Conservation (phyloP, 2,329 filamentous ascomycete genomes). For the Aspergillus pseudotamarii region DNA sequence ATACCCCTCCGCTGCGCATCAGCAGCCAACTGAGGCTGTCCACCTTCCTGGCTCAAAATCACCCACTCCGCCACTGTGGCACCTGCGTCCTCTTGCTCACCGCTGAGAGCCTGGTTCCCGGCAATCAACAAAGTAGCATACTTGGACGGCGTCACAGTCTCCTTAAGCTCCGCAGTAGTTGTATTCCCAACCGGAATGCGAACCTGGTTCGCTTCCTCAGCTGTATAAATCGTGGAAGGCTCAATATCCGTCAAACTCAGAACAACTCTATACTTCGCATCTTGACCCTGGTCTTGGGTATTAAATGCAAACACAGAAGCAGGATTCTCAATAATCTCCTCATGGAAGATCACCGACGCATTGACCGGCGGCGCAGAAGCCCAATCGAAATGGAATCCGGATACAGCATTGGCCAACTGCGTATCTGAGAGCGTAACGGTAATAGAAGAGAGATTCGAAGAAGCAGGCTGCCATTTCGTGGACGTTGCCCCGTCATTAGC, state of each 20-base stretch:
- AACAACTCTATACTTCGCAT: slow-evolving; percentile 26
- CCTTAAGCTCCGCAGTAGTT: slow-evolving; percentile 42
- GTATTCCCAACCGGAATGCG: slow-evolving; percentile 44
- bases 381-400: slow-evolving; percentile 63
- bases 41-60: slow-evolving; percentile 37
- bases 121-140: slow-evolving; percentile 49
- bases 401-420: slow-evolving; percentile 30
- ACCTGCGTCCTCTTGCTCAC: slow-evolving; percentile 42
- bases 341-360: slow-evolving; percentile 59
- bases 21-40: neutral
- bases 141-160: slow-evolving; percentile 36
- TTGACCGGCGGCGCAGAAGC: slow-evolving; percentile 57
- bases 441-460: slow-evolving; percentile 56
- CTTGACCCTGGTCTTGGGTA: slow-evolving; percentile 11
- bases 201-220: slow-evolving; percentile 36
- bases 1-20: neutral
- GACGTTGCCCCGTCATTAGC: slow-evolving; percentile 68
- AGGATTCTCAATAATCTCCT: slow-evolving; percentile 40
- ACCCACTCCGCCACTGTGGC: slow-evolving; percentile 53
- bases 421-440: slow-evolving; percentile 58
- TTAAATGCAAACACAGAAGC: neutral
- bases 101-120: slow-evolving; percentile 44
- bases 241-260: slow-evolving; percentile 32
- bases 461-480: slow-evolving; percentile 67
- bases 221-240: slow-evolving; percentile 43